phyloP scores from a whole-genome alignment of 129 eudicot species.

The Ambrosia trifida region DNA sequence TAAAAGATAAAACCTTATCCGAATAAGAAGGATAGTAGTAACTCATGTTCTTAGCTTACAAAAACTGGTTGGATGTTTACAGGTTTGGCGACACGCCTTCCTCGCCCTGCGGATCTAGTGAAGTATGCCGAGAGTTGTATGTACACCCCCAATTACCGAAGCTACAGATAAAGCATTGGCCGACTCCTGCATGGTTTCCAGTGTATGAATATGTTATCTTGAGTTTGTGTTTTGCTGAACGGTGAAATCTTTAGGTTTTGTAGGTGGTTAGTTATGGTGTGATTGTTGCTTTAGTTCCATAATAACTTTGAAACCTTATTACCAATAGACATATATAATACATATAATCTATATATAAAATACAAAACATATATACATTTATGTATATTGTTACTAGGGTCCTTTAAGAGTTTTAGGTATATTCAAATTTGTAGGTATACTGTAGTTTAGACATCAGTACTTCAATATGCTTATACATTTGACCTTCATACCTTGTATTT shows the following conservation, averaged over 20 bases:
- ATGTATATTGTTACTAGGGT: no score
- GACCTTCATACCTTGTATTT: no score
- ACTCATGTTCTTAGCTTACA: not conserved
- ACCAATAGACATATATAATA: no score
- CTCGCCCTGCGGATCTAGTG: slow-evolving; percentile 69
- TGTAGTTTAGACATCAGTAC: no score
- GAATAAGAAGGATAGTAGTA: not conserved
- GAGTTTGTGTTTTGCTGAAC: not conserved
- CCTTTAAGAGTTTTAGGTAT: no score
- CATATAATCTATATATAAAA: no score
- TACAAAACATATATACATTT: no score
- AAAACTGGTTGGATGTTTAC: slow-evolving; percentile 11
- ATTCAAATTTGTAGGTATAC: no score
- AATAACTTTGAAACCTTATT: no score
- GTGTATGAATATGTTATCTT: not conserved
- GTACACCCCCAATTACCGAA: slow-evolving; percentile 77
- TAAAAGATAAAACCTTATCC: not conserved
- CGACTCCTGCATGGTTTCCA: not conserved
- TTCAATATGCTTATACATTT: no score
- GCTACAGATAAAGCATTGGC: slow-evolving; percentile 46
- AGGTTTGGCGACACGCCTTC: slow-evolving; percentile 92
- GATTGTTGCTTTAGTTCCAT: no score
- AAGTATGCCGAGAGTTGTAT: slow-evolving; percentile 87
- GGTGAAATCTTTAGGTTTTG: not conserved
- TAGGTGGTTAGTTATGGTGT: not conserved